A percentile compares a stretch with the other conserved stretches of the same genome.
Evolutionary conservation across 345 rosid genomes (phyloP).

Genomic region (Aquilaria yunnanensis): DNA sequence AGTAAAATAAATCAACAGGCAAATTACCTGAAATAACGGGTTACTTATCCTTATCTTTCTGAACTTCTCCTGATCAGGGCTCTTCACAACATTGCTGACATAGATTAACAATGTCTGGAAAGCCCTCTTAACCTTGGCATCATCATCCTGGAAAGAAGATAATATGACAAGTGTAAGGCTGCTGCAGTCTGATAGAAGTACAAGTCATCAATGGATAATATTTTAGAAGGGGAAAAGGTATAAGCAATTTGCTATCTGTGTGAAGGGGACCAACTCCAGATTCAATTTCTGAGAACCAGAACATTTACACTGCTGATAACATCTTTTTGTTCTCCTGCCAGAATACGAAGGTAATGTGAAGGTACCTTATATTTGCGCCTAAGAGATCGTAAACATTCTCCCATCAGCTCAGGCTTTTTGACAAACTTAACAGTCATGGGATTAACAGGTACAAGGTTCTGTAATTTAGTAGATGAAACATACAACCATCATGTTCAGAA

Average conservation of each 20-base stretch:
- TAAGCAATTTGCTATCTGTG: neutral
- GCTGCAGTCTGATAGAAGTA: neutral
- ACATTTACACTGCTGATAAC: too few species aligned
- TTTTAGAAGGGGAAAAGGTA: too few species aligned
- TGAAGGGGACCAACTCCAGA: too few species aligned
- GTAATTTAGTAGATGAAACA: slow-evolving; percentile 19
- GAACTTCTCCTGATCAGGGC: slow-evolving; percentile 58
- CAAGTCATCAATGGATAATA: too few species aligned
- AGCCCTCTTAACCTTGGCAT: slow-evolving; percentile 47
- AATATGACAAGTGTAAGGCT: slow-evolving; percentile 1
- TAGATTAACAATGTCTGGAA: slow-evolving; percentile 60
- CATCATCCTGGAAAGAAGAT: slow-evolving; percentile 37
- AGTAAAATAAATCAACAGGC: neutral
- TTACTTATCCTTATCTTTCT: slow-evolving; percentile 62
- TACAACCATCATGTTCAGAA: slow-evolving; percentile 1
- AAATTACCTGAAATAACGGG: slow-evolving; percentile 47
- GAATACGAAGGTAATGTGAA: neutral
- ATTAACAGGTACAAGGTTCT: slow-evolving; percentile 21
- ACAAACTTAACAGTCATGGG: slow-evolving; percentile 7
- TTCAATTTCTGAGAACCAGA: too few species aligned
- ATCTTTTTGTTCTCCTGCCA: neutral
- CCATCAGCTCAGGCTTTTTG: slow-evolving; percentile 44
- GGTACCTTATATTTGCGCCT: slow-evolving; percentile 51
- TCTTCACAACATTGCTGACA: slow-evolving; percentile 52
- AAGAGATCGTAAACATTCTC: slow-evolving; percentile 66